phyloP scores from a whole-genome alignment of 73 alveolate species.

The Tetrahymena borealis region DNA sequence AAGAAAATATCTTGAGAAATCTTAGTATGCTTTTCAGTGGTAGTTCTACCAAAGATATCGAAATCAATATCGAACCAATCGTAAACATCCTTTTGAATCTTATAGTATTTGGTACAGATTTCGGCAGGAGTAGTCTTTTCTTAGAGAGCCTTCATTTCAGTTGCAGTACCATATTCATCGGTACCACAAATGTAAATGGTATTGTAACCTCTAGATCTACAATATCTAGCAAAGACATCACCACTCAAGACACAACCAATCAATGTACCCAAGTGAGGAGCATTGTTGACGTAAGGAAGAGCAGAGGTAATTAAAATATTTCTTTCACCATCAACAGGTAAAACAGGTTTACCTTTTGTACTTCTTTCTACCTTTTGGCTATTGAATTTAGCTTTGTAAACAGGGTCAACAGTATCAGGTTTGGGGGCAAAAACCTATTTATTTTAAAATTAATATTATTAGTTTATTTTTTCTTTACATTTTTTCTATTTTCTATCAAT shows the following conservation, averaged over 20 bases:
- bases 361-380: constrained; percentile 3
- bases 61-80: constrained; percentile 98
- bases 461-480: not conserved
- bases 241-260: constrained; percentile 98
- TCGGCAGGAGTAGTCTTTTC: constrained; percentile 83
- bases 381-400: not conserved
- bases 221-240: constrained; percentile 94
- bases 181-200: constrained; percentile 96
- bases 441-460: not conserved
- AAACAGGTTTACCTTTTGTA: constrained; percentile 10
- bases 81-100: constrained; percentile 79
- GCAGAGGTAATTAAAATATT: constrained; percentile 95
- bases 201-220: constrained; percentile 90
- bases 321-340: constrained; percentile 66
- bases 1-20: constrained; percentile 87
- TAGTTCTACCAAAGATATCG: constrained; percentile 94
- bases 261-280: constrained; percentile 97
- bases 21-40: constrained; percentile 79
- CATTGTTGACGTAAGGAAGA: constrained; percentile 96
- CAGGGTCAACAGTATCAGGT: not conserved
- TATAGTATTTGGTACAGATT: constrained; percentile 84
- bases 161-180: constrained; percentile 99
- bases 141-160: constrained; percentile 95
- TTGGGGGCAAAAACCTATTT: not conserved
- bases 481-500: not conserved